A percentile compares a stretch with the other conserved stretches of the same genome.
phyloP scores from a whole-genome alignment of 495 filamentous ascomycete genomes.

The Podospora sp. region DNA sequence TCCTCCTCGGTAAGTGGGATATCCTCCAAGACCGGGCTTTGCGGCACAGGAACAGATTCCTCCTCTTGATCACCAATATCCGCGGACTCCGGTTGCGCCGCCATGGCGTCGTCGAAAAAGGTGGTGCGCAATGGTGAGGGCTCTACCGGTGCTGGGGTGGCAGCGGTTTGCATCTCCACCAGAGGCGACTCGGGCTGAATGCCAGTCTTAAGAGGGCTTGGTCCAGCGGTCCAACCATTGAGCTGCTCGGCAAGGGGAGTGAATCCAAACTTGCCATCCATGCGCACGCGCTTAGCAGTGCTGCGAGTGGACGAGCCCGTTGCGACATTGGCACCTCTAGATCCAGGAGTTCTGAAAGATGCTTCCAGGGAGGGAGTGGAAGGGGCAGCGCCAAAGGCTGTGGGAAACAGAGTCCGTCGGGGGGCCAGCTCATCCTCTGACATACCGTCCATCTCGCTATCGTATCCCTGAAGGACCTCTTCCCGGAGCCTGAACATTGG shows the following conservation, averaged over 20 bases:
- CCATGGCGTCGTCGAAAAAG: slow-evolving; percentile 64
- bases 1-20: slow-evolving; percentile 48
- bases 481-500: slow-evolving; percentile 41
- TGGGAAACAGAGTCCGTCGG: slow-evolving; percentile 17
- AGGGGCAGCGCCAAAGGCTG: slow-evolving; percentile 31
- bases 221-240: slow-evolving; percentile 58
- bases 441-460: slow-evolving; percentile 43
- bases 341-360: slow-evolving; percentile 33
- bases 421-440: slow-evolving; percentile 58
- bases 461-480: slow-evolving; percentile 41
- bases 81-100: slow-evolving; percentile 35
- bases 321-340: not conserved
- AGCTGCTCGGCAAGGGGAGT: slow-evolving; percentile 65
- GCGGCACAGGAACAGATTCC: slow-evolving; percentile 27
- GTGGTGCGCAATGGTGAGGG: slow-evolving; percentile 43
- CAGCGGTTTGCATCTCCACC: not conserved
- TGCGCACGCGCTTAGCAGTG: slow-evolving; percentile 28
- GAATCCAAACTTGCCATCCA: slow-evolving; percentile 49
- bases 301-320: slow-evolving; percentile 24
- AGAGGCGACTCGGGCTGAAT: slow-evolving; percentile 17
- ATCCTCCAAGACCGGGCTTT: slow-evolving; percentile 40
- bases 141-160: slow-evolving; percentile 19
- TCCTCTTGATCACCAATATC: slow-evolving; percentile 41
- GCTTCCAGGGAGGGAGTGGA: slow-evolving; percentile 39
- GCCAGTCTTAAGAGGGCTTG: slow-evolving; percentile 47